Evolutionary conservation across 208 protist species (phyloP).

Genomic region (Borovskyia barvae): DNA sequence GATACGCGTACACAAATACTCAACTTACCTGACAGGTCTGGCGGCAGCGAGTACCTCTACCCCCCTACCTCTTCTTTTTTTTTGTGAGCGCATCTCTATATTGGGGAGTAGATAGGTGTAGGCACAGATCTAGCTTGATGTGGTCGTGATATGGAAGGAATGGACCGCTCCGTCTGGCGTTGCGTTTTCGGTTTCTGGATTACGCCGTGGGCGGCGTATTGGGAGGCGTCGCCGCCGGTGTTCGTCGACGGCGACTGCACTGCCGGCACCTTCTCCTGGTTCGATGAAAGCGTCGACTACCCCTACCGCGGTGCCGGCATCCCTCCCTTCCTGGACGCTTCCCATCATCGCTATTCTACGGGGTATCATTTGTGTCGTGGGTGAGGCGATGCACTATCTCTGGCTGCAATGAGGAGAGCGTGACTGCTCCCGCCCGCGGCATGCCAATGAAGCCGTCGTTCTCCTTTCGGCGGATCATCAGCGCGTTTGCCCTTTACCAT

Average conservation of each 20-base stretch:
- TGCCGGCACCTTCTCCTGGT: slow-evolving; percentile 59
- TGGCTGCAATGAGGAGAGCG: not conserved
- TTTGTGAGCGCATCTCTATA: not conserved
- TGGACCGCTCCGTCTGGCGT: not conserved
- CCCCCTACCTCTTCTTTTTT: not conserved
- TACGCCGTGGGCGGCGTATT: slow-evolving; percentile 41
- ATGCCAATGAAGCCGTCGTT: not conserved
- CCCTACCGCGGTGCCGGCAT: slow-evolving; percentile 23
- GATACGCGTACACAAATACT: not conserved
- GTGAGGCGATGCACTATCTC: slow-evolving; percentile 21
- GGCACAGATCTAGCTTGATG: no score
- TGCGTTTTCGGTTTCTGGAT: slow-evolving; percentile 39
- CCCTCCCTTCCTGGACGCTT: slow-evolving; percentile 59
- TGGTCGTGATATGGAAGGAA: no score
- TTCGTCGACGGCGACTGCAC: slow-evolving; percentile 23
- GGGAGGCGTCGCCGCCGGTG: slow-evolving; percentile 11
- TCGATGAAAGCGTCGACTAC: slow-evolving; percentile 35
- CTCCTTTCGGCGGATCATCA: not conserved
- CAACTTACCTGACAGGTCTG: not conserved
- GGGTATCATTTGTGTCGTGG: slow-evolving; percentile 26
- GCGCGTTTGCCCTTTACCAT: no score
- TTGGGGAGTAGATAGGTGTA: no score
- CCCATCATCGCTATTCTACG: slow-evolving; percentile 34
- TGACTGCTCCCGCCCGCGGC: not conserved
- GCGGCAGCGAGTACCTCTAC: no score